Base-by-base conservation (phyloP, 179 eudicot species). In the Dionaea muscipula region DNA sequence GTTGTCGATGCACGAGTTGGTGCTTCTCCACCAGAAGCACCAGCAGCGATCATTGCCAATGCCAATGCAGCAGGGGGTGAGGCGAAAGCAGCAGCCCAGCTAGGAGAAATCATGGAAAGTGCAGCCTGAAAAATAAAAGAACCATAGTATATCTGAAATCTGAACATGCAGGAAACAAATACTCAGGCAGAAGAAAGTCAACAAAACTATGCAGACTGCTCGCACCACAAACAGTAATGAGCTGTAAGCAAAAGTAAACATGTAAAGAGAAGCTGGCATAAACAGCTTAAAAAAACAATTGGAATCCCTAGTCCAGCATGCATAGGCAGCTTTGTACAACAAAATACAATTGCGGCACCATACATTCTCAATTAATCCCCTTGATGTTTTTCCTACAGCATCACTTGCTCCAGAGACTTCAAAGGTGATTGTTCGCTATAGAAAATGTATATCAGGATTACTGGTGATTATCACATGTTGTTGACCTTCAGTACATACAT, bases 1-100 rank as follows among this genome's bases (percentile, higher is more conserved):
- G 86, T 58, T 53, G 77, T 59, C 61, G 77, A 57, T 63, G 78
- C 82, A 28, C 85, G 89, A 49, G 94, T 71, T 26, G 78, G 72
- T 39, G 74, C 75, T 71, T 93, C 99, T 17, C 96, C 99, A 45
- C 97, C 95, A 64, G 86, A 90, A 58, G 99, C 93, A 65, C 99
- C 99, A 60, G 99, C 99, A 57, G 95, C 99, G 67, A 93, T 81
- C 99, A 93, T 93, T 53, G 99, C 96, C 66, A 93, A 68, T 49
- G 96, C 94, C 99, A 93, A 78, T 62, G 95, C 96, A 67, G 93
- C 89, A 57, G 99, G 99, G 27, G 99, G 99, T 56, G 99, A 93
- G 9, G 99, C 99, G 79, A 93, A 93, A 75, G 99, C 81, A 65
- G 96, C 94, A 63, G 99, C 99, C 99, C 99, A 93, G 61, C 81